A percentile compares a stretch with the other conserved stretches of the same genome.
These are phyloP conservation scores for Vicia villosa DNA, from an alignment of 306 rosid genomes.

Conservation along the genomic window DNA sequence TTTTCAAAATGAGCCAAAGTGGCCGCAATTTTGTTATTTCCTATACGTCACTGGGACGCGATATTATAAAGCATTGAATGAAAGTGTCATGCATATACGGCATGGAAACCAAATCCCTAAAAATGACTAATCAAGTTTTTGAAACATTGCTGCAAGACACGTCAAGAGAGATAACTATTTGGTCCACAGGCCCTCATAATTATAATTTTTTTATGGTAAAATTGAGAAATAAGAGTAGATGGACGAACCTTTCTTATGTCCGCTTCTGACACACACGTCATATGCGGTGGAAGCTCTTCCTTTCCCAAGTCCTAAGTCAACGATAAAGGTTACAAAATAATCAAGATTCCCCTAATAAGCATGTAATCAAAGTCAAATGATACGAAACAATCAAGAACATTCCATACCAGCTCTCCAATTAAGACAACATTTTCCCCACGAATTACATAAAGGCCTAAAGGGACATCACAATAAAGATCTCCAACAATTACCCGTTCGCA, in stretches of 20 bases:
- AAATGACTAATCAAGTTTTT: background rate
- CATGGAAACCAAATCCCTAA: background rate
- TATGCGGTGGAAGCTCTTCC: conserved; percentile 91
- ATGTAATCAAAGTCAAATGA: conserved; percentile 7
- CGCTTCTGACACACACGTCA: conserved; percentile 72
- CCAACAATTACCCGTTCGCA: conserved; percentile 90
- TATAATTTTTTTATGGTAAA: conserved; percentile 13
- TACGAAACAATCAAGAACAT: conserved; percentile 17
- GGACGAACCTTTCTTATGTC: conserved; percentile 73
- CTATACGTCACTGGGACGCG: background rate
- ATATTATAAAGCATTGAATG: conserved; percentile 1
- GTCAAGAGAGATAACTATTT: conserved; percentile 9
- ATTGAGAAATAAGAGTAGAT: conserved; percentile 14
- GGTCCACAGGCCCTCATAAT: background rate
- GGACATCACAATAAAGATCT: conserved; percentile 84
- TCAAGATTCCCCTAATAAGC: conserved; percentile 13
- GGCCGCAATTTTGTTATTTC: background rate
- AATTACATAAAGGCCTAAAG: conserved; percentile 80
- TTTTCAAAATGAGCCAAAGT: background rate
- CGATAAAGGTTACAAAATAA: conserved; percentile 17
- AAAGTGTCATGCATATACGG: background rate
- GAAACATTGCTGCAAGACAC: background rate
- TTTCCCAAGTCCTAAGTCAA: conserved; percentile 66
- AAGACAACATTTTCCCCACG: conserved; percentile 95
- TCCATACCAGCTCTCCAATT: conserved; percentile 89